Evolutionary conservation across 176 grass and related monocot species (phyloP).

Genomic region (Juncus effusus): DNA sequence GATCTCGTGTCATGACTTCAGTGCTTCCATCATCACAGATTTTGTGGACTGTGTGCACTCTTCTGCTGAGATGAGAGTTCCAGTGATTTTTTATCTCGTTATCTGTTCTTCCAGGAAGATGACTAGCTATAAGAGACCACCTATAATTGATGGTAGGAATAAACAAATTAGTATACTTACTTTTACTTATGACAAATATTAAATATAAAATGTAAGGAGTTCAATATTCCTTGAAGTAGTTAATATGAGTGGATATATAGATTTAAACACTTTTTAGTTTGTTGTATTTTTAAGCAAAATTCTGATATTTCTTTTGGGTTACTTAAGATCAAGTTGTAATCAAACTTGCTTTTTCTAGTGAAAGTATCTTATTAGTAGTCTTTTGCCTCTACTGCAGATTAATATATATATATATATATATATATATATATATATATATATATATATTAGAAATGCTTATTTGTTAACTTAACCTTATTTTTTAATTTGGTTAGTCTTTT

Average conservation of each 20-base stretch:
- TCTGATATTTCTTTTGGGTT: too few species aligned
- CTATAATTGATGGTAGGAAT: neutral
- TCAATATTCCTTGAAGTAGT: neutral
- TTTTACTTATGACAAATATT: neutral
- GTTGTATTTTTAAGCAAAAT: neutral
- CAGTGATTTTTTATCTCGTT: constrained; percentile 23
- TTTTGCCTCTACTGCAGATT: too few species aligned
- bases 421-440: too few species aligned
- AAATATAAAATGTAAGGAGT: neutral
- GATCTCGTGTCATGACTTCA: neutral
- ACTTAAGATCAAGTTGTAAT: too few species aligned
- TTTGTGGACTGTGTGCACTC: neutral
- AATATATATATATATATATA: too few species aligned
- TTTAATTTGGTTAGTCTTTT: too few species aligned
- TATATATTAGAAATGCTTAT: too few species aligned
- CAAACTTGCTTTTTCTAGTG: too few species aligned
- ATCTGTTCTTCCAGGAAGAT: constrained; percentile 18
- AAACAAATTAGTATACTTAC: neutral
- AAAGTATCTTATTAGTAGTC: too few species aligned
- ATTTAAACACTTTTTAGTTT: neutral
- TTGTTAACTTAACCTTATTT: too few species aligned
- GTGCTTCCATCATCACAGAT: neutral
- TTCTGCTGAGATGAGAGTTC: constrained; percentile 21
- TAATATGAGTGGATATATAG: neutral
- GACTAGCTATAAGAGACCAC: constrained; percentile 19